Conservation (phyloP, 2,329 filamentous ascomycete species). For the Calycina herbarum region DNA sequence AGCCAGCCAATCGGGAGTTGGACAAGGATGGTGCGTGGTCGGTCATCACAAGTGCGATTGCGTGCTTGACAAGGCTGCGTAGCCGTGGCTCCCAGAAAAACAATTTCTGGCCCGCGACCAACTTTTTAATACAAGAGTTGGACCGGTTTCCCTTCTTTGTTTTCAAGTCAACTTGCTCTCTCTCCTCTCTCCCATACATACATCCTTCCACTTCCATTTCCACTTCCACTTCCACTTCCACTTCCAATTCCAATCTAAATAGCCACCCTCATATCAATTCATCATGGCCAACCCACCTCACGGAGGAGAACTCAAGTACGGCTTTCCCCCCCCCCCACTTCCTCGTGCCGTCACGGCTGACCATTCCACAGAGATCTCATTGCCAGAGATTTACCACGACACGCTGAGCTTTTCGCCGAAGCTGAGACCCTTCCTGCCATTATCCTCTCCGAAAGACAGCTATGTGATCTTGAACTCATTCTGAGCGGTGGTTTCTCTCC, state of each 20-base stretch:
- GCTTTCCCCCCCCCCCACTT: neutral
- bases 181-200: conserved; percentile 7
- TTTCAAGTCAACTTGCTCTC: conserved; percentile 11
- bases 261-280: conserved; percentile 13
- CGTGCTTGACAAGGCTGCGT: conserved; percentile 19
- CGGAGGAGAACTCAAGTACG: conserved; percentile 84
- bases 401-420: conserved; percentile 77
- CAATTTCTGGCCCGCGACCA: conserved; percentile 3
- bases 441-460: conserved; percentile 85
- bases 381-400: conserved; percentile 83
- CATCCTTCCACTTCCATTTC: too few species aligned
- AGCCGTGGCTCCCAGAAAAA: conserved; percentile 8
- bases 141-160: conserved; percentile 5
- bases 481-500: conserved; percentile 98
- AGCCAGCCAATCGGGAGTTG: neutral
- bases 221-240: too few species aligned
- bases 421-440: conserved; percentile 85
- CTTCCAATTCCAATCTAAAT: conserved; percentile 5
- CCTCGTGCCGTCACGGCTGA: conserved; percentile 1
- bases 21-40: neutral
- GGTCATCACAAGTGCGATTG: conserved; percentile 9
- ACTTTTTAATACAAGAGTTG: conserved; percentile 8
- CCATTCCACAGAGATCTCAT: conserved; percentile 66
- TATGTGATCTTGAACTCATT: conserved; percentile 96
- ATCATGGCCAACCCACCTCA: conserved; percentile 72